Conservation (phyloP, 2,329 filamentous ascomycete genomes). For the Xylaria polymorpha region DNA sequence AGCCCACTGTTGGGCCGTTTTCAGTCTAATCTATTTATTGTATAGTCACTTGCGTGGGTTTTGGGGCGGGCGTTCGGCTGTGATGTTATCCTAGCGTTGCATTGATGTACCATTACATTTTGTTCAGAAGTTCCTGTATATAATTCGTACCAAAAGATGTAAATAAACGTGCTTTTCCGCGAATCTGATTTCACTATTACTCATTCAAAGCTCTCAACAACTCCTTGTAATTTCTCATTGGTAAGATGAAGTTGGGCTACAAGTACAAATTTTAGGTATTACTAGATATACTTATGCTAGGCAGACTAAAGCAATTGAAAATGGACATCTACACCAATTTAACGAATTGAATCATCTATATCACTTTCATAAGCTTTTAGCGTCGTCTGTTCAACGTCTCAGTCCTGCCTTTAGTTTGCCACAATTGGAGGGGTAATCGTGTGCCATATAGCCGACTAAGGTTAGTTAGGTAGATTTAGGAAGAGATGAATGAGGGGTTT, state of each 20-base stretch:
- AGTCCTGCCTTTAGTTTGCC: background rate
- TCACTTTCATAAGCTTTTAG: background rate
- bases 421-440: background rate
- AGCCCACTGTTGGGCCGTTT: constrained; percentile 3
- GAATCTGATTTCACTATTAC: too few relatives aligned
- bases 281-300: background rate
- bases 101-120: too few relatives aligned
- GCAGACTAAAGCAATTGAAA: background rate
- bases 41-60: background rate
- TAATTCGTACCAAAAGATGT: too few relatives aligned
- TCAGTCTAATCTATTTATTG: constrained; percentile 6
- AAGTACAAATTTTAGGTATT: too few relatives aligned
- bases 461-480: background rate
- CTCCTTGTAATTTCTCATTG: background rate
- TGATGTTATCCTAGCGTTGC: background rate
- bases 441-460: constrained; percentile 3
- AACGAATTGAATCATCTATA: background rate
- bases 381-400: background rate
- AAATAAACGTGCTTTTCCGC: too few relatives aligned
- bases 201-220: too few relatives aligned
- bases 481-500: background rate
- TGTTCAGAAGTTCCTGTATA: too few relatives aligned
- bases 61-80: background rate
- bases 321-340: background rate
- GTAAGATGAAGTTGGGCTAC: too few relatives aligned